Evolutionary conservation across 1,284 basidiomycete species (phyloP), one percentile per base, ranked within the genome.

Genomic region (Afroboletus lepidellus): DNA sequence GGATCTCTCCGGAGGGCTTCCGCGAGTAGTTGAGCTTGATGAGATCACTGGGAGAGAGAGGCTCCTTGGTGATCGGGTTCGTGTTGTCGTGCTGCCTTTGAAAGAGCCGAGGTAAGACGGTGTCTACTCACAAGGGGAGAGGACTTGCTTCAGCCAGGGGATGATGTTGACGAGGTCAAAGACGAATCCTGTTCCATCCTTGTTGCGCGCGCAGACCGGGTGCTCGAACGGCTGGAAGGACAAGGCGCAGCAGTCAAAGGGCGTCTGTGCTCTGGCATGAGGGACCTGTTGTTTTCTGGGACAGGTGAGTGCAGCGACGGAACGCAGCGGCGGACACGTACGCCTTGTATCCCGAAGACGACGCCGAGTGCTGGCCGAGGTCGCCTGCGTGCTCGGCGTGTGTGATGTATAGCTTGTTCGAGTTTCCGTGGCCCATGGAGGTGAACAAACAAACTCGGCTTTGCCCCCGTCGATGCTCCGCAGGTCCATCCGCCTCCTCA

Each of bases 241-340:
- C 30, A 98, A 80, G 0, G 94, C 87, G 61, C 95, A 98, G 63
- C 88, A 96, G 72, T 98, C 93, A 62, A 91, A 94, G 8, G 92
- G 89, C 1, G 90, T 90, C 53, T 77, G 75, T 51, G 78, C 73
- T 53, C 76, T 81, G 46, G 81, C 78, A 67, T 81, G 79, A 11
- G 79, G 77, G 33, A 77, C 82, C 66, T 87, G 79, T 23, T 76
- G 74, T 65, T 90, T 92, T 49, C 87, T 91, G 61, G 46, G 47
- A 12, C 36, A 38, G 57, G 34, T 34, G 8, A 42, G 24, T 37
- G 44, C 39, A 29, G 46, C 33, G 39, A 41, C 46, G 25, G 12
- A 16, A n/a, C 9, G 15, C 25, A 29, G 11, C 37, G 45, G 30
- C 36, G 52, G 41, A 30, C 29, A 75, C 84, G 53, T 59, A 89